Percentiles rank a stretch among this genome's conserved stretches.
phyloP scores from a whole-genome alignment of 495 filamentous ascomycete species.

The Trichoderma parareesei region DNA sequence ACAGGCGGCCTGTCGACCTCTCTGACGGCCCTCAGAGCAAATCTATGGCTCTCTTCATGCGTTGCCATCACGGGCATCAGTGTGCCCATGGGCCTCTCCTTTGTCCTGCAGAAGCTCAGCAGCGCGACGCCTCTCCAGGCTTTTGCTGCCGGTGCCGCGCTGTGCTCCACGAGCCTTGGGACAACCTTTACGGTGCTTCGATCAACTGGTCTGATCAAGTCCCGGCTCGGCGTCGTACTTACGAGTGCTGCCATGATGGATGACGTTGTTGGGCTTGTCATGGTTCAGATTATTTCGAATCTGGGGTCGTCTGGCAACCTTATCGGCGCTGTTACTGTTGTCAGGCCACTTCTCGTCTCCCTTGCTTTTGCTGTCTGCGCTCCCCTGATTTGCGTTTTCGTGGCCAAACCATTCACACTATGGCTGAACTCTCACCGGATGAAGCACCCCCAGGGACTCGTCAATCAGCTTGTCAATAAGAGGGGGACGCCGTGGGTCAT shows the following conservation, averaged over 20 bases:
- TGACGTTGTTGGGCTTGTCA: conserved; percentile 73
- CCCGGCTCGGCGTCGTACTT: conserved; percentile 61
- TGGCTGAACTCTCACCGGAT: conserved; percentile 11
- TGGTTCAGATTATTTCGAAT: conserved; percentile 57
- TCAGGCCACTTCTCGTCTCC: conserved; percentile 53
- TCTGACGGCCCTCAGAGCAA: conserved; percentile 47
- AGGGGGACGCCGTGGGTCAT: conserved; percentile 33
- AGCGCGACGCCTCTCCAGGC: conserved; percentile 46
- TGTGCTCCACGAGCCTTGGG: conserved; percentile 69
- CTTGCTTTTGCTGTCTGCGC: conserved; percentile 45
- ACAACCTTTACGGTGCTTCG: conserved; percentile 70
- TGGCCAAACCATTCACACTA: conserved; percentile 32
- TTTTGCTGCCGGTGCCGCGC: conserved; percentile 69
- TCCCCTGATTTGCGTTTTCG: conserved; percentile 37
- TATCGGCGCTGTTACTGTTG: conserved; percentile 36
- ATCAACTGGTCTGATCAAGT: conserved; percentile 43
- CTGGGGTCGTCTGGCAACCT: conserved; percentile 28
- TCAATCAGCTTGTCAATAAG: conserved; percentile 11
- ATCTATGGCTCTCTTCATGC: conserved; percentile 48
- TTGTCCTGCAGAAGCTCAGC: conserved; percentile 38
- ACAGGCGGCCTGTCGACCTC: conserved; percentile 60
- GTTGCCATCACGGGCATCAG: conserved; percentile 59
- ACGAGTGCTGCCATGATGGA: conserved; percentile 73
- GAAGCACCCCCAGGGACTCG: not conserved
- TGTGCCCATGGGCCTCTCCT: conserved; percentile 60